Percentiles rank a stretch among this genome's conserved stretches.
These are phyloP conservation scores for Kodamaea plutei DNA, from an alignment of 1,139 yeast species.

Conservation along the genomic window DNA sequence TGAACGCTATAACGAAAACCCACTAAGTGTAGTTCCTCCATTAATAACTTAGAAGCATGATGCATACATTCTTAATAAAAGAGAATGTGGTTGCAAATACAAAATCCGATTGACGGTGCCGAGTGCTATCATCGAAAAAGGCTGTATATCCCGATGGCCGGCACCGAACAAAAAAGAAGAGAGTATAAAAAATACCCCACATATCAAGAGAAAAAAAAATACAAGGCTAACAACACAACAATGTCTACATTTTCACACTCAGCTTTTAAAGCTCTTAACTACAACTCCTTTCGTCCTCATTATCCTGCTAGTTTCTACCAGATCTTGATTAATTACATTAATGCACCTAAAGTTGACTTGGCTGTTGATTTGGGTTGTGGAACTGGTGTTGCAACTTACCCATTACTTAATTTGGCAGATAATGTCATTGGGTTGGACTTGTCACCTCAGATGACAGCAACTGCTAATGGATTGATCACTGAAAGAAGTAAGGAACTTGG, in stretches of 20 bases:
- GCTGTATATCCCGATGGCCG: not conserved
- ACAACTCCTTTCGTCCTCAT: constrained; percentile 45
- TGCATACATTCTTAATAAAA: too few species aligned
- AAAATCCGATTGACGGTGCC: too few species aligned
- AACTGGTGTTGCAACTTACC: constrained; percentile 39
- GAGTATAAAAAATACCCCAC: not conserved
- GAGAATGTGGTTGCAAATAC: too few species aligned
- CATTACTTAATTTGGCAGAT: constrained; percentile 28
- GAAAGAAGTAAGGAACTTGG: constrained; percentile 25
- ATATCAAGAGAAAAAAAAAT: too few species aligned
- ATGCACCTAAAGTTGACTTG: constrained; percentile 11
- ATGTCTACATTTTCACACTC: constrained; percentile 68
- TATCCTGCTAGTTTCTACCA: constrained; percentile 22
- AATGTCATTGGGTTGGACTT: constrained; percentile 34
- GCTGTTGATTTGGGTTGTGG: constrained; percentile 41
- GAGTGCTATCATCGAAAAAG: too few species aligned
- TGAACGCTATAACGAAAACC: too few species aligned
- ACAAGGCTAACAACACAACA: constrained; percentile 1
- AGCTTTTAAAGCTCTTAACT: constrained; percentile 54
- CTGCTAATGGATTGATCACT: constrained; percentile 27
- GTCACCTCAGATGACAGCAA: constrained; percentile 31
- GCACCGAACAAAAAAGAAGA: not conserved
- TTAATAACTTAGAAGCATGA: too few species aligned
- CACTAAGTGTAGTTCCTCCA: too few species aligned
- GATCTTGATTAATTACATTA: constrained; percentile 20